Percentiles rank a stretch among this genome's conserved stretches.
phyloP scores from a whole-genome alignment of 2,329 filamentous ascomycete genomes.

The Aspergillus pseudoviridinutans region DNA sequence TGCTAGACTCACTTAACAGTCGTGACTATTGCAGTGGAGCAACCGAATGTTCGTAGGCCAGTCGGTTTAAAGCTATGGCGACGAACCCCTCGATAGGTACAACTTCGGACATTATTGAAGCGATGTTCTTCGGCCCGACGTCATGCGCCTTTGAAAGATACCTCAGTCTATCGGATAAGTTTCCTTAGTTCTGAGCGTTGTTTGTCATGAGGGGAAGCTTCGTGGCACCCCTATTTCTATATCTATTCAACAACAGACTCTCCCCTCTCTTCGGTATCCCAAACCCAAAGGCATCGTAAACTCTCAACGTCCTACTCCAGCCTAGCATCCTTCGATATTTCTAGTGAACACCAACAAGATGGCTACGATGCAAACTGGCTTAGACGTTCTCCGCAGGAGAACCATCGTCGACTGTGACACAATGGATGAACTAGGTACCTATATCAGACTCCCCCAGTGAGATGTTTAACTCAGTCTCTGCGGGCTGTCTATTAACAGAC shows the following conservation, averaged over 20 bases:
- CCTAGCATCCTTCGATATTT: background rate
- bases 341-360: conserved; percentile 13
- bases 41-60: no score
- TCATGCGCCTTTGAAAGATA: no score
- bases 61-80: no score
- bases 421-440: conserved; percentile 45
- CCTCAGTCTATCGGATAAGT: no score
- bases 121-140: no score
- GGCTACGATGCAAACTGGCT: conserved; percentile 17
- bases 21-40: no score
- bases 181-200: no score
- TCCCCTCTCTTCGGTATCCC: background rate
- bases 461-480: background rate
- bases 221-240: no score
- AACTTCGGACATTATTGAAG: no score
- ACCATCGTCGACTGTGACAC: conserved; percentile 53
- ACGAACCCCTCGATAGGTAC: no score
- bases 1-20: no score
- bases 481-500: background rate
- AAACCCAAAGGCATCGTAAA: background rate
- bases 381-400: conserved; percentile 43
- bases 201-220: no score
- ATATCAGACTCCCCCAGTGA: background rate
- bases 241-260: background rate
- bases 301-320: background rate